Base-by-base conservation (phyloP, 2,329 filamentous ascomycete species). In the Pseudogymnoascus sp. region DNA sequence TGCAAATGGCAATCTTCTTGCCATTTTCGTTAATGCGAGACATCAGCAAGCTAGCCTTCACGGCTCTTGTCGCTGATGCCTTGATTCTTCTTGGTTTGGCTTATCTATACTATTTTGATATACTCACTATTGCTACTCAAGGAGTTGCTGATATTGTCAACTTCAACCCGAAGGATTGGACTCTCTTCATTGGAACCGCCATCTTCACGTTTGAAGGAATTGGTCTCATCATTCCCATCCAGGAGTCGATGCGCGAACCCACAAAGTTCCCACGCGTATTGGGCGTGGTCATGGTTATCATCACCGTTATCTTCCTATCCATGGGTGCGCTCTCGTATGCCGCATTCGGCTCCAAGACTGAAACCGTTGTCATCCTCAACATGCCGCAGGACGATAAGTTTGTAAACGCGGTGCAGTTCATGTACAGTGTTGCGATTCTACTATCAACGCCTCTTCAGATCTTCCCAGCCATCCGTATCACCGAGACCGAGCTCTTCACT, bases 121-220 rank as follows among this genome's bases (percentile, higher is more conserved):
- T 97, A 65, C 78, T 89, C 67, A 97, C 93, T 1, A 86, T 99
- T 59, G 85, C 85, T 64, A 79, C 77, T 57, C 80, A 90, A 60
- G 77, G 82, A 61, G 76, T 96, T 22, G 82, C 91, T 4, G 94
- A 99, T 72, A 92, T 97, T 70, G 83, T 89, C 67, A 81, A 88
- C 70, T 97, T 99, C 81, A 99, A 99, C 77, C 75, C 87, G 39
- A 85, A 88, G 63, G 88, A 91, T 72, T 99, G 95, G 94, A 96
- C 94, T 0, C 81, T 99, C 4, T 97, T 99, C 73, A 99, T 99
- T 68, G 95, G 94, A 64, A 99, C 95, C 0, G 94, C 95, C 28
- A 57, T 99, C 72, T 99, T 99, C 77, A 97, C 94, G 0, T 99
- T 97, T 71, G 94, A 99, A 72, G 94, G 94, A 28, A 95, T 99